A percentile compares a stretch with the other conserved stretches of the same genome.
phyloP scores from a whole-genome alignment of 202 grass and related monocot genomes.

The Cymbopogon flexuosus region DNA sequence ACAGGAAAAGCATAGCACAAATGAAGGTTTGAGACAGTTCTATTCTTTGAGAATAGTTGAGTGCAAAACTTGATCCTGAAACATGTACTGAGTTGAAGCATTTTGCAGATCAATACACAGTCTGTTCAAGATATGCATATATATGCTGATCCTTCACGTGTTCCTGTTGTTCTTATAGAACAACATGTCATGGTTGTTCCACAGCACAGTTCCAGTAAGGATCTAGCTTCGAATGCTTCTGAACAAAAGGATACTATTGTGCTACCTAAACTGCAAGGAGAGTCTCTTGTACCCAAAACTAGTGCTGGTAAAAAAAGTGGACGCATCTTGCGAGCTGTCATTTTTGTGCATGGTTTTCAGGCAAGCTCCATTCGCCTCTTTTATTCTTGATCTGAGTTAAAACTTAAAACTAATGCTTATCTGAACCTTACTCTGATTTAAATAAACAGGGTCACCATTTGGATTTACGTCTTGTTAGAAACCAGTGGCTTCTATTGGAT shows the following conservation, averaged over 20 bases:
- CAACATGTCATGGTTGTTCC: conserved; percentile 89
- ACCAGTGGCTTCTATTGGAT: conserved; percentile 95
- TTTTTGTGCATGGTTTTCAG: conserved; percentile 99
- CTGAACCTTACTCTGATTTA: conserved; percentile 14
- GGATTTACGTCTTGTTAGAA: conserved; percentile 90
- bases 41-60: conserved; percentile 28
- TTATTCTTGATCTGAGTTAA: conserved; percentile 11
- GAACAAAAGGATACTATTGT: conserved; percentile 65
- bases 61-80: background rate
- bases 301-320: conserved; percentile 54
- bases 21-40: conserved; percentile 61
- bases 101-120: conserved; percentile 72
- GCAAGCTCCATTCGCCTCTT: conserved; percentile 29
- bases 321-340: conserved; percentile 66
- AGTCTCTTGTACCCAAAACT: conserved; percentile 36
- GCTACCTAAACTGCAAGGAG: conserved; percentile 52
- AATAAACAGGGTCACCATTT: conserved; percentile 87
- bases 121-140: conserved; percentile 97
- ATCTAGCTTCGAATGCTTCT: conserved; percentile 35
- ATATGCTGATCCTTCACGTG: conserved; percentile 77
- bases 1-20: conserved; percentile 91
- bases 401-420: conserved; percentile 21
- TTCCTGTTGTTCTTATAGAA: conserved; percentile 91
- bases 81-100: conserved; percentile 25
- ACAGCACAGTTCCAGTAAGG: conserved; percentile 58